These are phyloP conservation scores for Fusarium miscanthi DNA, from an alignment of 2,329 filamentous ascomycete genomes.

Conservation along the genomic window DNA sequence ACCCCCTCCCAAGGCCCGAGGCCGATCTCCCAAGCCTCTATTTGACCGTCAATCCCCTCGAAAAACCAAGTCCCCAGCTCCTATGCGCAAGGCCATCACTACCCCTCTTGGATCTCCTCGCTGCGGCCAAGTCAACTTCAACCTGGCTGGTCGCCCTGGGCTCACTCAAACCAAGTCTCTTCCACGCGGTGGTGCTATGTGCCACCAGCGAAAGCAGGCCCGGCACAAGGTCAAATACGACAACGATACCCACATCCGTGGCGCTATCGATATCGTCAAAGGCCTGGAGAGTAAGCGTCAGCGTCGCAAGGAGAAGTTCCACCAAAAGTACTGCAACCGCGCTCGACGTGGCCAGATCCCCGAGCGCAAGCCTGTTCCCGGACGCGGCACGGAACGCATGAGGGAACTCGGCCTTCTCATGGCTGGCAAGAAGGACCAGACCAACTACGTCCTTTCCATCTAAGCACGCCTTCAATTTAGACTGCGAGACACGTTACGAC, in stretches of 20 bases:
- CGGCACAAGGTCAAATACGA: constrained; percentile 51
- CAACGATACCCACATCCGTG: constrained; percentile 76
- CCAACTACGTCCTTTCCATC: constrained; percentile 82
- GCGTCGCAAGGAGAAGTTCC: constrained; percentile 91
- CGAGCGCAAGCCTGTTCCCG: constrained; percentile 77
- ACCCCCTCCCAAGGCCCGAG: constrained; percentile 58
- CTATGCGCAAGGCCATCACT: constrained; percentile 64
- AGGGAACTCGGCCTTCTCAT: constrained; percentile 82
- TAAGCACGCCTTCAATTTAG: constrained; percentile 52
- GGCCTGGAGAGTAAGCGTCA: constrained; percentile 94
- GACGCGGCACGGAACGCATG: constrained; percentile 94
- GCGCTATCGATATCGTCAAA: constrained; percentile 98
- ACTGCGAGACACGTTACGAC: constrained; percentile 30
- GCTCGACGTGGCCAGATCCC: constrained; percentile 74
- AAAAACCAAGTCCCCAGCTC: constrained; percentile 76
- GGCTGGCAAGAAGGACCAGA: constrained; percentile 80
- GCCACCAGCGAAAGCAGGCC: constrained; percentile 63
- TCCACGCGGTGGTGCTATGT: constrained; percentile 80
- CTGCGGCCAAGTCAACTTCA: constrained; percentile 52
- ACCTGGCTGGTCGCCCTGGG: constrained; percentile 67
- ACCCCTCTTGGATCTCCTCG: constrained; percentile 55
- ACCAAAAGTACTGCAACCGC: constrained; percentile 88
- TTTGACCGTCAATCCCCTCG: constrained; percentile 78
- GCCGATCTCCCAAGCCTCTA: constrained; percentile 63
- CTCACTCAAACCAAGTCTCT: constrained; percentile 86